phyloP scores from a whole-genome alignment of 768 basidiomycete genomes.

The Punctularia strigosozonata region DNA sequence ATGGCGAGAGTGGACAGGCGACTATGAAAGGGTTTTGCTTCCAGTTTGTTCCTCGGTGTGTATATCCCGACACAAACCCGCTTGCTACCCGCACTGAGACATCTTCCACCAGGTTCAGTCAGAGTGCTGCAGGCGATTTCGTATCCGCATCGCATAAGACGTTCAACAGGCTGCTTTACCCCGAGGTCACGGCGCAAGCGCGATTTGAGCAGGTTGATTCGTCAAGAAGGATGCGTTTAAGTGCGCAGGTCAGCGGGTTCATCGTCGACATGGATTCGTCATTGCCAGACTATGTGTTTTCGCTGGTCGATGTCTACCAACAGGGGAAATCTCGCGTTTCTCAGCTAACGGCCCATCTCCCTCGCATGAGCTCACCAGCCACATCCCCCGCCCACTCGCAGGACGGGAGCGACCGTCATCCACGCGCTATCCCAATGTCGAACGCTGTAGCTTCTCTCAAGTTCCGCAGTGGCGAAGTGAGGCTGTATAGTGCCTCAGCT shows the following conservation, averaged over 20 bases:
- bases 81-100: background rate
- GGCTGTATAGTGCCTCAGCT: constrained; percentile 46
- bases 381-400: constrained; percentile 3
- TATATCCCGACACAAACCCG: too few species aligned
- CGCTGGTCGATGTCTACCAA: constrained; percentile 77
- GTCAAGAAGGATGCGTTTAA: constrained; percentile 45
- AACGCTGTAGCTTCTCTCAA: constrained; percentile 54
- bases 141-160: constrained; percentile 53
- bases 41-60: constrained; percentile 74
- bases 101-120: constrained; percentile 52
- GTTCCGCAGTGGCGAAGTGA: constrained; percentile 80
- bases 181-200: constrained; percentile 69
- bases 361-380: constrained; percentile 28
- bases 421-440: constrained; percentile 37
- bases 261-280: constrained; percentile 74
- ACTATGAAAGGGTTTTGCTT: constrained; percentile 64
- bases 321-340: constrained; percentile 72
- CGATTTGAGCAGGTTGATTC: constrained; percentile 38
- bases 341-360: constrained; percentile 42
- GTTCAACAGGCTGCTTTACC: constrained; percentile 65
- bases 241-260: constrained; percentile 73
- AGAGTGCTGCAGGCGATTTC: constrained; percentile 61
- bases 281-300: constrained; percentile 68
- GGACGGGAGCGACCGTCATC: constrained; percentile 9
- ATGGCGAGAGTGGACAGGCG: constrained; percentile 71